These are phyloP conservation scores for Syzygium malaccense DNA, from an alignment of 441 rosid genomes.

Conservation along the genomic window DNA sequence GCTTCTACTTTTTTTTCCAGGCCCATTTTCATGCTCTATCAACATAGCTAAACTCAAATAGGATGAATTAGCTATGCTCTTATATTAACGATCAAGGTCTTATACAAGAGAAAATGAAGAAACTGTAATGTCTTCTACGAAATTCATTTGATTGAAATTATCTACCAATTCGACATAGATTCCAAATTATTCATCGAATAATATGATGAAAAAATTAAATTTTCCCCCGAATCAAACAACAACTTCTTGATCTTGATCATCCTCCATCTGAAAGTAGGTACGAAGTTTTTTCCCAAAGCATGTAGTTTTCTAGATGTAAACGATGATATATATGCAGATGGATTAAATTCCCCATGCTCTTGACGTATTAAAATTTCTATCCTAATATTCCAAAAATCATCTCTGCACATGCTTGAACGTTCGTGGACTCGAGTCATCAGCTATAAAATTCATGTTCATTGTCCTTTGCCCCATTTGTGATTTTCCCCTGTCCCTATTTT, in stretches of 20 bases:
- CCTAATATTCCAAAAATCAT: neutral
- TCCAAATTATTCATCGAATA: neutral
- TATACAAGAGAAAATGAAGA: no score
- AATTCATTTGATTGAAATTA: neutral
- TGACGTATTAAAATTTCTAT: no score
- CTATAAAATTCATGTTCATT: neutral
- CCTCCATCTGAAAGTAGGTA: neutral
- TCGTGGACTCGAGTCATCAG: neutral
- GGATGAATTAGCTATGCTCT: no score
- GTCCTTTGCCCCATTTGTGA: neutral
- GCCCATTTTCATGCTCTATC: no score
- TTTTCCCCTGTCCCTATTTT: neutral
- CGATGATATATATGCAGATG: neutral
- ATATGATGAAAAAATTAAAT: no score
- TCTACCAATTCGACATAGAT: neutral
- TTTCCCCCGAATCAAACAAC: neutral
- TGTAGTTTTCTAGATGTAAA: neutral
- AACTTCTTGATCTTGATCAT: neutral
- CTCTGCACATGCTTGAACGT: neutral
- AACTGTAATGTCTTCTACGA: no score
- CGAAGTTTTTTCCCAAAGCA: neutral
- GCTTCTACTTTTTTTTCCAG: no score
- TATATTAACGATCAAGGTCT: no score
- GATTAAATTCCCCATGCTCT: neutral
- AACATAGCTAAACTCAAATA: no score